Conservation (phyloP, 1,139 yeast species). For the Blastobotrys arbuscula region DNA sequence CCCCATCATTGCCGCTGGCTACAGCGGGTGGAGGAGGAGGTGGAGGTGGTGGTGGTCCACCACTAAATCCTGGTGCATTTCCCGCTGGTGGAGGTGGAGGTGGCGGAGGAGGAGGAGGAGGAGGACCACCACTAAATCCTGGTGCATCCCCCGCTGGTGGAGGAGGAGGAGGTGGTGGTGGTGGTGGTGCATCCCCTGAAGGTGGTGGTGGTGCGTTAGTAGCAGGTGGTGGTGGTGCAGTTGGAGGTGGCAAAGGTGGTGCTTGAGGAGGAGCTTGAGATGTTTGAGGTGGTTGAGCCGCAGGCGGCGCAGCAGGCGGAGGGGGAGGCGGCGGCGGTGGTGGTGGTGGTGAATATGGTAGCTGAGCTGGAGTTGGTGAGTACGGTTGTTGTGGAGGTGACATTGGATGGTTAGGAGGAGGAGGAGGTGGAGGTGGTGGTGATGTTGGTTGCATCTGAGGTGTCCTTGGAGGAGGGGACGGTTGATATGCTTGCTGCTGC, state of each 20-base stretch:
- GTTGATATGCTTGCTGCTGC: constrained; percentile 21
- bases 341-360: constrained; percentile 22
- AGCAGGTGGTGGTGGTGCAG: constrained; percentile 18
- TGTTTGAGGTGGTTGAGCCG: constrained; percentile 21
- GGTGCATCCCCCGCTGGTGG: constrained; percentile 26
- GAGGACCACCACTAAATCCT: constrained; percentile 16
- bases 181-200: constrained; percentile 27
- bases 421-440: constrained; percentile 18
- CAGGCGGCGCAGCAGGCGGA: constrained; percentile 13
- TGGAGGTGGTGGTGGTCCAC: constrained; percentile 35
- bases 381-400: constrained; percentile 17
- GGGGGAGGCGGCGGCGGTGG: constrained; percentile 16
- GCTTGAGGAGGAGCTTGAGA: constrained; percentile 18
- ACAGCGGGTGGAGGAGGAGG: constrained; percentile 38
- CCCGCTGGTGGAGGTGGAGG: constrained; percentile 30
- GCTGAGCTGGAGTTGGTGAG: constrained; percentile 20
- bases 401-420: constrained; percentile 18
- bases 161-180: constrained; percentile 31
- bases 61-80: constrained; percentile 26
- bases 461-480: constrained; percentile 21
- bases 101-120: constrained; percentile 29
- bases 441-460: constrained; percentile 20
- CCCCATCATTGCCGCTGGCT: constrained; percentile 35
- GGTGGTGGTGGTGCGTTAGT: constrained; percentile 27
- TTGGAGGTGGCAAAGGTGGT: constrained; percentile 21